Evolutionary conservation across 352 stramenopile species (phyloP), one percentile per base, ranked within the genome.

Genomic region (Pythium diclinum): DNA sequence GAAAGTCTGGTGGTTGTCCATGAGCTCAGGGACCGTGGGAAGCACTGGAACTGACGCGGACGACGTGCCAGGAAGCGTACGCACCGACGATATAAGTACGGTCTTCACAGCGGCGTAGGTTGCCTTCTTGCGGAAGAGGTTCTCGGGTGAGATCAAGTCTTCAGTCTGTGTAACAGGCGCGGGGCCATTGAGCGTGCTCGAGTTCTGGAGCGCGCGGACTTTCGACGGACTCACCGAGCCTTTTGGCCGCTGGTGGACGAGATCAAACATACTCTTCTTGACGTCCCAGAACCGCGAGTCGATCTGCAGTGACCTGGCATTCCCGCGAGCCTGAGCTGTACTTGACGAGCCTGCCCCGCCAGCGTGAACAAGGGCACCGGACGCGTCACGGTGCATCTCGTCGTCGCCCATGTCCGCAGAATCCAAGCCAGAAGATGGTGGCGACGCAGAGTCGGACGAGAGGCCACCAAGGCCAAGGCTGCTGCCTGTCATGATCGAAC

Each of bases 211-310:
- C 23, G 70, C 63, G 3, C 68, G 47, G 30, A 87, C 54, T 51
- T 91, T 85, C 19, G 71, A 67, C 7, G 73, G 70, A 23, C 78
- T 84, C 69, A 78, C 65, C 8, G 62, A 49, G 8, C 75, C 79
- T 56, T 78, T 83, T 21, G 66, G 75, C 13, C 72, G 67, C 17
- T 75, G 71, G 2, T 74, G 69, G 0, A 65, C 61, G 0, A 56
- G 53, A 42, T 89, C 77, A n/a, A 86, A 78, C 73, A 88, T 83
- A 58, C 73, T 88, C 42, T 77, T 77, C 58, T 89, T 88, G 11
- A 89, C 82, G 63, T 88, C 82, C 78, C 78, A 87, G 70, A 88
- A 91, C 1, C 77, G 76, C 33, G 73, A 65, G 28, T 91, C 79
- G 38, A 91, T 85, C 13, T 83, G 44, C 3, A 63, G 25, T 3